A percentile compares a stretch with the other conserved stretches of the same genome.
These are phyloP conservation scores for Linanthus parryae DNA, from an alignment of 148 eudicot species.

Conservation along the genomic window DNA sequence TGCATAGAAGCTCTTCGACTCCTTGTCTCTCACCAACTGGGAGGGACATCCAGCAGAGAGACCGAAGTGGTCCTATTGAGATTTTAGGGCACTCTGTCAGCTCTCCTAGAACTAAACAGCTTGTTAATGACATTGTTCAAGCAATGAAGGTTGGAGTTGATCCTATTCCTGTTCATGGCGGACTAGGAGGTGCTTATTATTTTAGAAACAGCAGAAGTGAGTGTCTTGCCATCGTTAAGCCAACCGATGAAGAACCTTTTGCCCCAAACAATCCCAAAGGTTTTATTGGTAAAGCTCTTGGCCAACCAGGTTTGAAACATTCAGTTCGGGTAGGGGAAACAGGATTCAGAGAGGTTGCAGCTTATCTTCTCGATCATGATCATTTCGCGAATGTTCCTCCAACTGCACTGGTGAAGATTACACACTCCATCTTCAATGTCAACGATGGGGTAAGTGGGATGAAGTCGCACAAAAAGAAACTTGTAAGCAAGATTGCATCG, in stretches of 20 bases:
- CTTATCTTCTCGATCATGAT: conserved; percentile 25
- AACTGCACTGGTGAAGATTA: conserved; percentile 26
- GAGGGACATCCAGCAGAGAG: conserved; percentile 18
- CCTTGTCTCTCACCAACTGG: conserved; percentile 25
- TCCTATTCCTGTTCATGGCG: conserved; percentile 22
- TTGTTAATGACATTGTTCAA: conserved; percentile 23
- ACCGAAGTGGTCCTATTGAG: conserved; percentile 22
- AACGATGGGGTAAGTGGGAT: conserved; percentile 25
- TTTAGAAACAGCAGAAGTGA: conserved; percentile 25
- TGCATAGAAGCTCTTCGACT: conserved; percentile 26
- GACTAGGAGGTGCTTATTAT: conserved; percentile 31
- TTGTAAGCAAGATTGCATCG: conserved; percentile 28
- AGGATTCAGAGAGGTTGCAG: conserved; percentile 30
- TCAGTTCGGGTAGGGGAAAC: conserved; percentile 32
- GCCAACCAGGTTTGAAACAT: conserved; percentile 25
- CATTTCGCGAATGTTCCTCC: conserved; percentile 30
- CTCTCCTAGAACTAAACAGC: conserved; percentile 13
- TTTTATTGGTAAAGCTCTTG: conserved; percentile 24
- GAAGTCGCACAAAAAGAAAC: conserved; percentile 9
- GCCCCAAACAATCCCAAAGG: conserved; percentile 34
- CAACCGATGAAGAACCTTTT: conserved; percentile 33
- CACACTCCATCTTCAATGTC: conserved; percentile 27
- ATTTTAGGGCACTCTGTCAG: conserved; percentile 16
- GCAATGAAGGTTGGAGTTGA: conserved; percentile 25
- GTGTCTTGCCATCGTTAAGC: conserved; percentile 28